These are phyloP conservation scores for Penicillium goetzii DNA, from an alignment of 495 filamentous ascomycete species.

Conservation along the genomic window DNA sequence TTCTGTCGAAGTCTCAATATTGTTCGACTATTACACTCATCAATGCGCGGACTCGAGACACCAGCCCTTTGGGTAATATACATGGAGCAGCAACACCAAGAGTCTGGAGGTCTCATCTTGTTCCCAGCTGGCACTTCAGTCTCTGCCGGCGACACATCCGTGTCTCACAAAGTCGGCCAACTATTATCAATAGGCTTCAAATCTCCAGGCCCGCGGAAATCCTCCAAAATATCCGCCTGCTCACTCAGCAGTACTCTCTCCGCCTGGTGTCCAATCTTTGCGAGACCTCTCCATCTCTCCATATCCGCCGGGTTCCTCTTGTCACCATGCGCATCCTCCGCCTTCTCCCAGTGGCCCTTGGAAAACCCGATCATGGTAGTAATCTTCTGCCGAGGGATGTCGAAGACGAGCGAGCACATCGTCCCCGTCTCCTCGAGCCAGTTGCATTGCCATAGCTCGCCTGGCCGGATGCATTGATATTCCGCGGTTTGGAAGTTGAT, in stretches of 20 bases:
- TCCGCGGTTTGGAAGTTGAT: slow-evolving; percentile 43
- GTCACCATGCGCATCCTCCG: slow-evolving; percentile 41
- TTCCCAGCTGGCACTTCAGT: not conserved
- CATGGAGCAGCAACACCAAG: not conserved
- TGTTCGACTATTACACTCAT: not conserved
- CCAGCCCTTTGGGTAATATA: not conserved
- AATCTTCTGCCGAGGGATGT: slow-evolving; percentile 36
- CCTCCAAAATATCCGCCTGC: slow-evolving; percentile 44
- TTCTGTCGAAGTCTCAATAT: not conserved
- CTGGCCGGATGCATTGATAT: slow-evolving; percentile 45
- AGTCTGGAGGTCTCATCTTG: not conserved
- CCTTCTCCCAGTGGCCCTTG: slow-evolving; percentile 45
- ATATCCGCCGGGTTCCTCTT: slow-evolving; percentile 41
- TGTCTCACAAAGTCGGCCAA: slow-evolving; percentile 36
- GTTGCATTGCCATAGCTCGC: slow-evolving; percentile 46
- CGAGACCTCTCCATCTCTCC: slow-evolving; percentile 39
- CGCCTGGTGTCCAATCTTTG: slow-evolving; percentile 37
- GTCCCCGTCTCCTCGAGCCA: slow-evolving; percentile 49
- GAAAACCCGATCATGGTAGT: slow-evolving; percentile 43
- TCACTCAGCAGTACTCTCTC: slow-evolving; percentile 44
- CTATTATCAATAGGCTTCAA: slow-evolving; percentile 37
- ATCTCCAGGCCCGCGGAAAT: slow-evolving; percentile 40
- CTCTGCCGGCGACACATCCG: not conserved
- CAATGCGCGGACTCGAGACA: not conserved
- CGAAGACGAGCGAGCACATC: slow-evolving; percentile 44